Percentiles rank a stretch among this genome's conserved stretches.
Evolutionary conservation across 179 eudicot genomes (phyloP).

Genomic region (Amaranthus tricolor): DNA sequence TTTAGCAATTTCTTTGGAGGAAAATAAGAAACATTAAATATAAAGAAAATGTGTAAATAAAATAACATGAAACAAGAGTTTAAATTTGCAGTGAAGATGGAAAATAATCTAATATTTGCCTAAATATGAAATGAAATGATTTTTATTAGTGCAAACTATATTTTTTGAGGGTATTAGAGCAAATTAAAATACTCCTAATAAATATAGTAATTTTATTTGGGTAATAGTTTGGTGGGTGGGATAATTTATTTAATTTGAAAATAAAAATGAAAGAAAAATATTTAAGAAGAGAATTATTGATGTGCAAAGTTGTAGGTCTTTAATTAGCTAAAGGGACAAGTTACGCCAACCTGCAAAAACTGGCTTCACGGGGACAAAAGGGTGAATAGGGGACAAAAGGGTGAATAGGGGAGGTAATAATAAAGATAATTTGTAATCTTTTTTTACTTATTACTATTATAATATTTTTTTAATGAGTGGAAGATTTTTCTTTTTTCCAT

Average conservation of each 20-base stretch:
- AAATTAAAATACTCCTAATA: too few relatives aligned
- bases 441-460: background rate
- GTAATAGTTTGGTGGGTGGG: too few relatives aligned
- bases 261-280: background rate
- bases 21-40: too few relatives aligned
- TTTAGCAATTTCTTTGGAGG: too few relatives aligned
- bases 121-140: too few relatives aligned
- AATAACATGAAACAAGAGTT: background rate
- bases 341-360: constrained; percentile 20
- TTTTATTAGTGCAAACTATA: too few relatives aligned
- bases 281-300: constrained; percentile 15
- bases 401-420: background rate
- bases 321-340: constrained; percentile 15
- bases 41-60: background rate
- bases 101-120: too few relatives aligned
- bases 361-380: constrained; percentile 26
- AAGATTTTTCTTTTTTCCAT: background rate
- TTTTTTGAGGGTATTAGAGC: too few relatives aligned
- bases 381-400: constrained; percentile 18
- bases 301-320: constrained; percentile 17
- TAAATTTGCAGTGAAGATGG: too few relatives aligned
- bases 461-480: background rate
- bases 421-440: background rate
- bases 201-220: too few relatives aligned
- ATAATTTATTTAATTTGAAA: background rate